Conservation (phyloP, 805 yeast genomes). For the Zygosaccharomyces bailii region DNA sequence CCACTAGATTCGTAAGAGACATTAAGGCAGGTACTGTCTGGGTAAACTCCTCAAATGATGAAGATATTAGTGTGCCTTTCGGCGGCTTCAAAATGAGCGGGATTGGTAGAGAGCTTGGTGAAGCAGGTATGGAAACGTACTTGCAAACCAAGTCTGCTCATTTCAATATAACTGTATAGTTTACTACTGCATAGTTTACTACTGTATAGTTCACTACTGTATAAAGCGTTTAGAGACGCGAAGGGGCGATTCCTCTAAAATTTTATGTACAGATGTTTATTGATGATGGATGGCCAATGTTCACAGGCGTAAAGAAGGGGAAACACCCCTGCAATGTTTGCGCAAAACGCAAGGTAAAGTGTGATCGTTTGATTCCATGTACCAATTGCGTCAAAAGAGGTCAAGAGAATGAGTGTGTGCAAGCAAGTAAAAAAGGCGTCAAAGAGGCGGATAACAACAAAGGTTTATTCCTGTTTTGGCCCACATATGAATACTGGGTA, state of each 20-base stretch:
- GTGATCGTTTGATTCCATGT: conserved; percentile 36
- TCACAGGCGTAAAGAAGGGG: conserved; percentile 16
- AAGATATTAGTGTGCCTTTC: conserved; percentile 64
- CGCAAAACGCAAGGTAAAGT: conserved; percentile 32
- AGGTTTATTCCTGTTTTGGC: conserved; percentile 25
- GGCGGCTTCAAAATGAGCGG: conserved; percentile 83
- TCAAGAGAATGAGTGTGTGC: conserved; percentile 25
- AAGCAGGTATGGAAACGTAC: conserved; percentile 64
- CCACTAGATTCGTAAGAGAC: conserved; percentile 59
- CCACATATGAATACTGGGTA: conserved; percentile 31
- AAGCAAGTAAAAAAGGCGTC: conserved; percentile 5
- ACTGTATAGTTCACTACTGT: not conserved
- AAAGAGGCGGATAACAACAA: not conserved
- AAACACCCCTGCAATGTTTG: conserved; percentile 29
- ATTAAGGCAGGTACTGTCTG: conserved; percentile 67
- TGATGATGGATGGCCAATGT: not conserved
- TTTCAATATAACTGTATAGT: conserved; percentile 34
- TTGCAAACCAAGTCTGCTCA: conserved; percentile 74
- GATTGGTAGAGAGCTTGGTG: conserved; percentile 77
- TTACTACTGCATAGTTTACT: not conserved
- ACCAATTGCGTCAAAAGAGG: conserved; percentile 32
- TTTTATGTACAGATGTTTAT: not conserved
- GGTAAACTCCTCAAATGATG: conserved; percentile 65
- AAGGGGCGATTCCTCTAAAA: not conserved
- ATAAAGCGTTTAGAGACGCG: not conserved